Conservation (phyloP, 2,329 filamentous ascomycete genomes). For the Fusarium armeniacum region DNA sequence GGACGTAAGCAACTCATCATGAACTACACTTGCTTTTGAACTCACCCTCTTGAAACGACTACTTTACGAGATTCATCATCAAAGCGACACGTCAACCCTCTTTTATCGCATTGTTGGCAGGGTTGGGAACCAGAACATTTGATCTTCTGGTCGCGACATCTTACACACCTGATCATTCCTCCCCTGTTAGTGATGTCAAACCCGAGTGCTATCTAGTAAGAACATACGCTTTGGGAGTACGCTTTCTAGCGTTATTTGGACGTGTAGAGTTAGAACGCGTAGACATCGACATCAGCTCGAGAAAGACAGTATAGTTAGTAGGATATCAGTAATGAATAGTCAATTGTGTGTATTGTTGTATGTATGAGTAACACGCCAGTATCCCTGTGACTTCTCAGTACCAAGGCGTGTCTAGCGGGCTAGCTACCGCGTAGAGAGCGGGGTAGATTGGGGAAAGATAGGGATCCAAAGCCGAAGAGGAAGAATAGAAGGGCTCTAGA, state of each 20-base stretch:
- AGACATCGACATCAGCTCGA: conserved; percentile 25
- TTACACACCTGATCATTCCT: conserved; percentile 27
- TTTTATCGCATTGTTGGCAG: conserved; percentile 40
- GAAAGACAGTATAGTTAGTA: neutral
- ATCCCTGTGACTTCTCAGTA: neutral
- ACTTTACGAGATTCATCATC: conserved; percentile 39
- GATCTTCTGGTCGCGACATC: conserved; percentile 43
- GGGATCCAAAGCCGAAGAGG: conserved; percentile 7
- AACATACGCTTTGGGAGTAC: conserved; percentile 38
- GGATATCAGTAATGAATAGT: neutral
- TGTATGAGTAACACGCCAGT: neutral
- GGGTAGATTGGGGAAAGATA: conserved; percentile 27
- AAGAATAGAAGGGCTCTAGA: conserved; percentile 25
- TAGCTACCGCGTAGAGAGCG: conserved; percentile 22
- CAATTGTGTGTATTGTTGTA: conserved; percentile 21
- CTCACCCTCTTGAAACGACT: conserved; percentile 36
- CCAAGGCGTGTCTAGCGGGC: neutral
- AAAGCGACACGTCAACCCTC: conserved; percentile 25
- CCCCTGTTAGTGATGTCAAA: neutral
- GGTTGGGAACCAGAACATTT: conserved; percentile 36
- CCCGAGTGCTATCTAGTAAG: neutral
- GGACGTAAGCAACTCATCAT: neutral
- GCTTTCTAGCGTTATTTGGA: conserved; percentile 31
- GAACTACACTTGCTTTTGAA: no score
- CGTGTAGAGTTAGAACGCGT: conserved; percentile 18